Base-by-base conservation (phyloP, 1,284 basidiomycete species). In the Tylopilus orsonianus region DNA sequence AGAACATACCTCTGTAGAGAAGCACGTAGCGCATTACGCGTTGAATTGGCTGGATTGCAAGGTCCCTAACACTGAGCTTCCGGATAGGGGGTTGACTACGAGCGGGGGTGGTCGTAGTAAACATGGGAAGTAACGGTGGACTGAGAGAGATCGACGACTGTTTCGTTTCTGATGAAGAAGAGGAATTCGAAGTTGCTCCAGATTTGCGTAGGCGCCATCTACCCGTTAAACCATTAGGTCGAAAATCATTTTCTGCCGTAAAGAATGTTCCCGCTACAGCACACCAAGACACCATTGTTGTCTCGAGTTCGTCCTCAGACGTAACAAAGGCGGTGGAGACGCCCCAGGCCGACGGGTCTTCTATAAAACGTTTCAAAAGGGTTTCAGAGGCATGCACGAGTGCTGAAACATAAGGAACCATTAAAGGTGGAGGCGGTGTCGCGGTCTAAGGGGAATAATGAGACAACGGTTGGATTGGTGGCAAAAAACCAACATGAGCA, bases 31-130 rank as follows among this genome's bases (percentile, higher is more conserved):
- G 74, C 72, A 80, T 82, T 20, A 85, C 77, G 44, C 85, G 70
- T 66, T 87, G 85, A 13, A 80, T 80, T 18, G 85, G 85, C 52
- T 83, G 69, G 53, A 87, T 87, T 4, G 81, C 85, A 8, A 87
- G 68, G 51, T 87, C 85, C 46, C 82, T 58, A 13, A 65, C 60
- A 38, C 58, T 64, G 20, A 46, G 41, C 24, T 50, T 66, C 19
- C 57, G 55, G 44, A 42, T 38, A 24, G 64, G 62, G n/a, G 61
- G 60, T 52, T 66, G 63, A 43, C 62, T 66, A 50, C 41, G 27
- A 29, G 54, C 9, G 18, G 40, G 19, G 33, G 5, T 52, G 13
- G 27, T 41, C 33, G 22, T 29, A 9, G 59, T 23, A 38, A 56
- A 35, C 12, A 62, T 41, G 9, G 47, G 43, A 3, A 61, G 57